These are phyloP conservation scores for Exobasidium rhododendri DNA, from an alignment of 1,284 basidiomycete species.

Conservation along the genomic window DNA sequence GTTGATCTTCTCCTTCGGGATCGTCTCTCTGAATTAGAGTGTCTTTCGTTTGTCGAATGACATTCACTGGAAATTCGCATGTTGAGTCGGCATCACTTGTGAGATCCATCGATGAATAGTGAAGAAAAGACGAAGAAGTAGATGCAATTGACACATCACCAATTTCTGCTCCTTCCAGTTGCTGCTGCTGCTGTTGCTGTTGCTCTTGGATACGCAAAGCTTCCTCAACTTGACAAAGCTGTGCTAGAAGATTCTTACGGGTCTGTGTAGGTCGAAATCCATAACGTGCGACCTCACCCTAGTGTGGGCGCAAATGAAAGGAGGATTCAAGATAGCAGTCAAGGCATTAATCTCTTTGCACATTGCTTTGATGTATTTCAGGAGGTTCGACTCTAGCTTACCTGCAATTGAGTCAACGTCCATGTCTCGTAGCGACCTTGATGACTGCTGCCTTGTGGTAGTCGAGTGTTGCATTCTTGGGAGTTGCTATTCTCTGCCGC, in stretches of 20 bases:
- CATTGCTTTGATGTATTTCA: too few species aligned
- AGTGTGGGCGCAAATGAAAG: neutral
- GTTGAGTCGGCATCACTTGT: neutral
- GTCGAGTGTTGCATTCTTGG: neutral
- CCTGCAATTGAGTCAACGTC: neutral
- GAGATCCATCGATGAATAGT: neutral
- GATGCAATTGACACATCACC: neutral
- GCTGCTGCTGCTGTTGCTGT: neutral
- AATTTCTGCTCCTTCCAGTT: neutral
- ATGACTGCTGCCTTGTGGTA: neutral
- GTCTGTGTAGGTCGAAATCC: slow-evolving; percentile 5
- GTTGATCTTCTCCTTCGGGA: neutral
- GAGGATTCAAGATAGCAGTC: neutral
- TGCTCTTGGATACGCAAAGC: neutral
- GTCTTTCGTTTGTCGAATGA: neutral
- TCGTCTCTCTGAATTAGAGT: neutral
- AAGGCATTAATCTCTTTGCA: too few species aligned
- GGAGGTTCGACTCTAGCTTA: neutral
- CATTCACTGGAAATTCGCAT: neutral
- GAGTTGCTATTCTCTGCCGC: neutral
- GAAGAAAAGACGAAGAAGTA: neutral
- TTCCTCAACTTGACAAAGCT: neutral
- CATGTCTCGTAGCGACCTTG: neutral
- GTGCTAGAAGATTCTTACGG: neutral
- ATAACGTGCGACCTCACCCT: neutral